Conservation (phyloP, 2,329 filamentous ascomycete genomes). For the Diaporthe sp. region DNA sequence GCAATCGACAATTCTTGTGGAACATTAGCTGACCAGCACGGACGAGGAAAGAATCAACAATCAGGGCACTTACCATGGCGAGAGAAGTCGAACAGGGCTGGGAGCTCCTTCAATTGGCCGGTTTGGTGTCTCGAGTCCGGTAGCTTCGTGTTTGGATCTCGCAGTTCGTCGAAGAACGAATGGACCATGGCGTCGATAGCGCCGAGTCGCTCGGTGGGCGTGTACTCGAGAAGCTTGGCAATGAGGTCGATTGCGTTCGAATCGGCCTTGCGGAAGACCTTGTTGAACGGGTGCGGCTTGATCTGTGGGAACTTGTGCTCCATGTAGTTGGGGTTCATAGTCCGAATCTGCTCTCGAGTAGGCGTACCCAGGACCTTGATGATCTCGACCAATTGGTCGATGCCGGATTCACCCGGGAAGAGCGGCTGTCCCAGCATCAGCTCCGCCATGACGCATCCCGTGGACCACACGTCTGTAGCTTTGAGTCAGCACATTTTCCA, state of each 20-base stretch:
- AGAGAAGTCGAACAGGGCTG: slow-evolving; percentile 92
- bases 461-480: slow-evolving; percentile 95
- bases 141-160: slow-evolving; percentile 90
- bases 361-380: slow-evolving; percentile 99
- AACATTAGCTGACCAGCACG: slow-evolving; percentile 44
- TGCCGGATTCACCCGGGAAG: slow-evolving; percentile 98
- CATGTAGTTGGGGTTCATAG: slow-evolving; percentile 99
- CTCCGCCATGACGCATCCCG: slow-evolving; percentile 99
- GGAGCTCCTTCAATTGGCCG: slow-evolving; percentile 84
- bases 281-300: slow-evolving; percentile 99
- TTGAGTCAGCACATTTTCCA: slow-evolving; percentile 10
- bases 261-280: slow-evolving; percentile 98
- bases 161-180: slow-evolving; percentile 97
- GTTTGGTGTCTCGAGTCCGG: slow-evolving; percentile 94
- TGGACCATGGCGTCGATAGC: slow-evolving; percentile 98
- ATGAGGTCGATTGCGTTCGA: slow-evolving; percentile 95
- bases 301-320: slow-evolving; percentile 99
- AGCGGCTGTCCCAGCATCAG: slow-evolving; percentile 98
- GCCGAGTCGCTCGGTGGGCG: slow-evolving; percentile 92
- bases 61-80: slow-evolving; percentile 80
- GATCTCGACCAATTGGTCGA: slow-evolving; percentile 98
- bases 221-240: slow-evolving; percentile 94
- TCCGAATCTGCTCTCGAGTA: slow-evolving; percentile 97
- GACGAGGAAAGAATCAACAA: slow-evolving; percentile 15
- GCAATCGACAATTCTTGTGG: slow-evolving; percentile 92